A percentile compares a stretch with the other conserved stretches of the same genome.
These are phyloP conservation scores for Paracorniculantispora psalliotae DNA, from an alignment of 2,329 filamentous ascomycete genomes.

Conservation along the genomic window DNA sequence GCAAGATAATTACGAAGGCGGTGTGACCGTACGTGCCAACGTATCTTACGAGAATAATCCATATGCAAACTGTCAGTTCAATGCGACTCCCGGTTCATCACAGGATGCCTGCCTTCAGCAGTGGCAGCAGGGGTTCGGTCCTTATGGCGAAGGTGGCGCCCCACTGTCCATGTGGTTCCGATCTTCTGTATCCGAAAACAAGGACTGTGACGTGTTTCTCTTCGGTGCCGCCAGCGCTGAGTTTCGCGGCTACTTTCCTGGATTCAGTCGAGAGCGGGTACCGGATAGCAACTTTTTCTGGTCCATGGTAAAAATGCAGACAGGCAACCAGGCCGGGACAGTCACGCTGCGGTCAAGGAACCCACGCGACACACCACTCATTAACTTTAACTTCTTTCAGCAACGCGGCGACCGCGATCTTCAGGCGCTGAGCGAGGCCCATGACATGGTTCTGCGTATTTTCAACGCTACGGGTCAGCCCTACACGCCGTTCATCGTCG, in stretches of 20 bases:
- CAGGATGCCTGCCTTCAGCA: conserved; percentile 30
- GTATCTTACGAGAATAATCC: conserved; percentile 13
- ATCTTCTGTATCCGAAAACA: conserved; percentile 23
- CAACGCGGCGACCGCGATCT: conserved; percentile 31
- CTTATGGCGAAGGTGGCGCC: conserved; percentile 22
- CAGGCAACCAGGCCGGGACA: conserved; percentile 51
- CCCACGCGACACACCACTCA: conserved; percentile 54
- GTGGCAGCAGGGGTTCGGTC: conserved; percentile 23
- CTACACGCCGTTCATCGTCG: conserved; percentile 23
- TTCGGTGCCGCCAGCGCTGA: conserved; percentile 23
- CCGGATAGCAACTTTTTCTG: conserved; percentile 32
- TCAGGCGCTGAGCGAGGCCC: conserved; percentile 44
- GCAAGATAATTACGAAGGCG: conserved; percentile 25
- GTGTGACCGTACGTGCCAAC: conserved; percentile 18
- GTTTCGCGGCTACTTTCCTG: conserved; percentile 27
- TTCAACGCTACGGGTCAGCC: conserved; percentile 24
- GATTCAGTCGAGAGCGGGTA: conserved; percentile 23
- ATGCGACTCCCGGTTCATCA: conserved; percentile 17
- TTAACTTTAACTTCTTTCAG: conserved; percentile 52
- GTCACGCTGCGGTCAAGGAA: conserved; percentile 52
- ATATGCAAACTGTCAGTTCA: conserved; percentile 25
- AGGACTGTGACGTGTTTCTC: conserved; percentile 26
- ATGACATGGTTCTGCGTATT: conserved; percentile 38
- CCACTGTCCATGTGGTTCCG: conserved; percentile 22
- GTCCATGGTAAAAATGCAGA: conserved; percentile 49